Base-by-base conservation (phyloP, 345 rosid species). In the Acer campestre region DNA sequence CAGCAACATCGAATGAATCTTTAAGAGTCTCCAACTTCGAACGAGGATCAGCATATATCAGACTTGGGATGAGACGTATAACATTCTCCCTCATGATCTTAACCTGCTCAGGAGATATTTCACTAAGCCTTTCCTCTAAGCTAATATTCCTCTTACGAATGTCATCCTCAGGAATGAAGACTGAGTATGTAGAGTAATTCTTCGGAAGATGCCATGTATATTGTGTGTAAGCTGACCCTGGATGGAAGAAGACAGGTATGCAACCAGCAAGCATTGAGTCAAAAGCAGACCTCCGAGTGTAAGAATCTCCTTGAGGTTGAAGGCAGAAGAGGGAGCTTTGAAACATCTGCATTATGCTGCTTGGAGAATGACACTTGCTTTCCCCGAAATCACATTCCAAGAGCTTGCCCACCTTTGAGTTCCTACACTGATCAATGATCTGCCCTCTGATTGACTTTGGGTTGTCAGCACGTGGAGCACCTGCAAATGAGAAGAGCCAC, bases 301-400 rank as follows among this genome's bases (percentile, higher is more conserved):
- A 95, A 4, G 99, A 95, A 83, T 92, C 96, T 20, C 98, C 97
- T 86, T 90, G 98, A 75, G 96, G 98, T 38, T 95, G 98, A 76
- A 95, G 74, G 80, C 98, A 95, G 90, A 90, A 91, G 75, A 87
- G 80, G 51, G 93, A 95, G 81, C 92, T 80, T 82, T 93, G 98
- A 74, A 95, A 92, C 94, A 88, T 91, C 85, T 87, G 90, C 95
- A 87, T 95, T 76, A 93, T 89, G 74, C 95, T 93, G 82, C 97
- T 91, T 0, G 98, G 98, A 7, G 95, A 91, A 85, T 93, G 98
- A 75, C 98, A 95, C 81, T 91, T 93, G 82, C 97, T 93, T 84
- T 91, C 98, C 80, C 98, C 98, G 44, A 89, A 86, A 82, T 89
- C 95, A 61, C 98, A 93, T 81, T 93, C 94, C 87, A 93, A 74